These are phyloP conservation scores for Peziza echinospora DNA, from an alignment of 495 filamentous ascomycete species.

Conservation along the genomic window DNA sequence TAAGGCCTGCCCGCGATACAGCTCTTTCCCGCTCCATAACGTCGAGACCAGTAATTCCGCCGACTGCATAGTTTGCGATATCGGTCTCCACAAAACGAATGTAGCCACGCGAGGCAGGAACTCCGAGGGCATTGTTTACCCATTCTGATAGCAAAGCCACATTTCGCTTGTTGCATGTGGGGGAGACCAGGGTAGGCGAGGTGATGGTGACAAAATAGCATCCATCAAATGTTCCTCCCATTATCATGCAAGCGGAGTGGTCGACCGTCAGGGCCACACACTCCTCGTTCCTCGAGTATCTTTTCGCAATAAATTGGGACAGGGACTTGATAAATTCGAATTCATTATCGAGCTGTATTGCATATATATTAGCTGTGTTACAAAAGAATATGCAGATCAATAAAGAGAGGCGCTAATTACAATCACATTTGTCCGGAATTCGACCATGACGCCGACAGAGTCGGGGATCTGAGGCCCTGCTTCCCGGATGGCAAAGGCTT, in stretches of 20 bases:
- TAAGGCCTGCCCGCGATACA: neutral
- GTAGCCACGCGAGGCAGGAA: conserved; percentile 39
- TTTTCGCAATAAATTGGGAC: conserved; percentile 42
- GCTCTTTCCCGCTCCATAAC: conserved; percentile 16
- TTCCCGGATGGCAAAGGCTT: conserved; percentile 35
- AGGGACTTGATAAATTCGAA: conserved; percentile 49
- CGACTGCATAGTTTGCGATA: conserved; percentile 15
- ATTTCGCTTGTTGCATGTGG: conserved; percentile 65
- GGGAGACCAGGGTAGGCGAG: conserved; percentile 44
- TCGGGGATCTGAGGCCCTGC: conserved; percentile 33
- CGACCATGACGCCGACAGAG: conserved; percentile 36
- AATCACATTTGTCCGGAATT: conserved; percentile 66
- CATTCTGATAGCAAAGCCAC: conserved; percentile 48
- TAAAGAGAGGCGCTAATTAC: no score
- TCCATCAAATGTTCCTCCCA: conserved; percentile 51
- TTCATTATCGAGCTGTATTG: conserved; percentile 38
- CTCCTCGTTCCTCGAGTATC: conserved; percentile 49
- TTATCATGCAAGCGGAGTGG: conserved; percentile 52
- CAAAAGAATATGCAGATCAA: neutral
- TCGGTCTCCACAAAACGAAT: conserved; percentile 37
- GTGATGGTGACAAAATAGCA: conserved; percentile 64
- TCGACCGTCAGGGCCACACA: conserved; percentile 50
- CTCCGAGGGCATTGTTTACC: conserved; percentile 44
- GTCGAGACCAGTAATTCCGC: conserved; percentile 15
- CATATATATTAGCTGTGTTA: neutral